Evolutionary conservation across 495 filamentous ascomycete genomes (phyloP).

Genomic region (Chaetomium cochliodes): DNA sequence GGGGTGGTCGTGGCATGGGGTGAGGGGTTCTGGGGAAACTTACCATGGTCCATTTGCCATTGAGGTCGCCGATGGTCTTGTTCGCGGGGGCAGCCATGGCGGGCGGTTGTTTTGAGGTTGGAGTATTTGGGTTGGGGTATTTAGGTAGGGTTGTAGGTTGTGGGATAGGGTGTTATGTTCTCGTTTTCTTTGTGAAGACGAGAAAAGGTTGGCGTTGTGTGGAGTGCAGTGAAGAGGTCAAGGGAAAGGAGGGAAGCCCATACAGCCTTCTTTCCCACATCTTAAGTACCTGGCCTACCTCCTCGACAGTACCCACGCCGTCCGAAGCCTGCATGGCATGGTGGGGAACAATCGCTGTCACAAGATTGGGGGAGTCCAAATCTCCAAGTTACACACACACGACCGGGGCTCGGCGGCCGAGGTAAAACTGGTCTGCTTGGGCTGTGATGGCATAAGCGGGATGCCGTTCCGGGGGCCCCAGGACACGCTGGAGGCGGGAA

Average conservation of each 20-base stretch:
- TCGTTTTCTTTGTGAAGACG: background rate
- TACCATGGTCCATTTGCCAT: constrained; percentile 79
- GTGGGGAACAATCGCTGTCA: background rate
- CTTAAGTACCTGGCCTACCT: constrained; percentile 5
- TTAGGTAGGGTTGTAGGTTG: background rate
- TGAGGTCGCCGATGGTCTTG: constrained; percentile 70
- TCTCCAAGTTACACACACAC: background rate
- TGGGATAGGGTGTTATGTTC: background rate
- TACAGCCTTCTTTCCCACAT: background rate
- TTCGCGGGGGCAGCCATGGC: constrained; percentile 80
- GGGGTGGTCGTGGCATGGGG: no score
- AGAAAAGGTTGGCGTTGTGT: background rate
- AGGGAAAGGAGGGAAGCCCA: background rate
- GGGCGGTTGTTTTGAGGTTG: constrained; percentile 14
- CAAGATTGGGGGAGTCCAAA: constrained; percentile 3
- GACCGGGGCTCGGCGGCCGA: constrained; percentile 20
- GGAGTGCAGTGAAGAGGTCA: background rate
- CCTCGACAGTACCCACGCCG: background rate
- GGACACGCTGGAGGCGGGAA: constrained; percentile 3
- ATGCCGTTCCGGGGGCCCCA: background rate
- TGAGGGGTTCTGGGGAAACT: constrained; percentile 18
- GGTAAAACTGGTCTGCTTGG: constrained; percentile 5
- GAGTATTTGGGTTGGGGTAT: constrained; percentile 1
- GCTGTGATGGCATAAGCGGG: background rate
- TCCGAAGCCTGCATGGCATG: background rate